Evolutionary conservation across 306 rosid species (phyloP), one percentile per base, ranked within the genome.

Genomic region (Calophaca sinica): DNA sequence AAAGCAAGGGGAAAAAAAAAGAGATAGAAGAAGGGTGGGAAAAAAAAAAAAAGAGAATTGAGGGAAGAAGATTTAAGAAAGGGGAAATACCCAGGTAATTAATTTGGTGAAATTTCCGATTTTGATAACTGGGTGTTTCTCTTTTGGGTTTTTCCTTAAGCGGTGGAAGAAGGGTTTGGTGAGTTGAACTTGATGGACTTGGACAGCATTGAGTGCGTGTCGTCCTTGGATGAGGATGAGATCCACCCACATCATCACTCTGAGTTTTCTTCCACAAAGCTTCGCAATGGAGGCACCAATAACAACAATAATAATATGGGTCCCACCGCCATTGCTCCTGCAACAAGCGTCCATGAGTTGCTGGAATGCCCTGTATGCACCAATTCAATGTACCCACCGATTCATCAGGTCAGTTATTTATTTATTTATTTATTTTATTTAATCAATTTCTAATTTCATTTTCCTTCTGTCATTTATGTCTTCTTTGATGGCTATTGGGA

Each of bases 371-470:
- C 98, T 6, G 98, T 93, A 5, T 93, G 98, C 70, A 93, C 98
- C 57, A 93, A 93, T 84, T 93, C 98, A 67, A 93, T 93, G 98
- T 93, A 91, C 77, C 98, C 98, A 12, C 98, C 98, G 45, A 93
- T 93, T 29, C 98, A 93, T 72, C 98, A 93, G 98, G 98, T 89
- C 3, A 38, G 73, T 53, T 77, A 3, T 49, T 62, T 55, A 8
- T 63, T 10, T 4, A 10, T 5, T 10, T 4, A 31, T 32, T 7
- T 42, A 4, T 39, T 28, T 41, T 6, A 79, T 55, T 58, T 63
- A 4, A 41, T 62, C 20, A 0, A 6, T 65, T 45, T 72, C 26
- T 1, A 20, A 20, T 20, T 20, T 20, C 26, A 20, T 20, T 20
- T 20, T 20, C 26, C 26, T 20, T 20, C 26, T 20, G 26, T 20